Conservation (phyloP, 768 basidiomycete genomes). For the Plicaturopsis crispa region DNA sequence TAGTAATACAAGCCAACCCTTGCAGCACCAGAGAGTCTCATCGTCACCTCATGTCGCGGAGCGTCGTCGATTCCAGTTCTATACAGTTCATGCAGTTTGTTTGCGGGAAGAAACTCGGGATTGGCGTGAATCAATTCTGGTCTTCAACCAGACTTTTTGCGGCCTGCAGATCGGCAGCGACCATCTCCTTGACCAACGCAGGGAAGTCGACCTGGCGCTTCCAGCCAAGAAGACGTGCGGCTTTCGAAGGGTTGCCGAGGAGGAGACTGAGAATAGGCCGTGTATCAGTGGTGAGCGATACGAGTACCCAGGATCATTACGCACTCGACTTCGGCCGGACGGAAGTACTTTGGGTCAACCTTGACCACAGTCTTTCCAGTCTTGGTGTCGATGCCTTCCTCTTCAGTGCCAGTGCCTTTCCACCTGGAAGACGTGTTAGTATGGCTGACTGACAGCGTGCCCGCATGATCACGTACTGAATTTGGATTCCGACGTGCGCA, state of each 20-base stretch:
- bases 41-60: no score
- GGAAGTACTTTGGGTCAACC: conserved; percentile 87
- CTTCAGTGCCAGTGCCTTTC: conserved; percentile 68
- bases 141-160: conserved; percentile 72
- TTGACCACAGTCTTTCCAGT: conserved; percentile 71
- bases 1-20: no score
- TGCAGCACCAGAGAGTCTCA: no score
- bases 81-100: no score
- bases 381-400: conserved; percentile 67
- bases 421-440: conserved; percentile 38
- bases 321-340: conserved; percentile 91
- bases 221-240: conserved; percentile 85
- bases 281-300: conserved; percentile 1
- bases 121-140: conserved; percentile 61
- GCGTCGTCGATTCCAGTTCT: no score
- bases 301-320: conserved; percentile 21
- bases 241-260: conserved; percentile 84
- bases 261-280: conserved; percentile 47
- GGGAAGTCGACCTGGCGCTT: conserved; percentile 82
- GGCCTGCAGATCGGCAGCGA: conserved; percentile 70
- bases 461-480: conserved; percentile 39
- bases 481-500: conserved; percentile 50
- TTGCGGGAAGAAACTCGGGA: no score
- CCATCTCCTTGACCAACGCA: conserved; percentile 87
- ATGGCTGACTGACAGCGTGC: conserved; percentile 1